phyloP scores from a whole-genome alignment of 495 filamentous ascomycete genomes.

The Staphylotrichum longicolle region DNA sequence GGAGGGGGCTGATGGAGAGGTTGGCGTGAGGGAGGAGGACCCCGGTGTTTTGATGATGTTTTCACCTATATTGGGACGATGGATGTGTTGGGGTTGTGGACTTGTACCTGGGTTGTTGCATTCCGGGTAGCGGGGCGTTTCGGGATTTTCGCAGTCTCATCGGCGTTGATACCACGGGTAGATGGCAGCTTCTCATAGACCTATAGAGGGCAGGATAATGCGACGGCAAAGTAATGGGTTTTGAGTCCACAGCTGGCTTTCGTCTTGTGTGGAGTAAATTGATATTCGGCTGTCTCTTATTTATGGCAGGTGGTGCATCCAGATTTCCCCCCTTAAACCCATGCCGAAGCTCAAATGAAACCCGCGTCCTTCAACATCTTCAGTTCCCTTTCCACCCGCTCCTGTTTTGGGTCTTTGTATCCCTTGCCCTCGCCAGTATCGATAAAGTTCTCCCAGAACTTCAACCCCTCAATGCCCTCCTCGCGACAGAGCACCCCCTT shows the following conservation, averaged over 20 bases:
- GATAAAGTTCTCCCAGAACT: constrained; percentile 76
- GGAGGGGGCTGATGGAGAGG: constrained; percentile 52
- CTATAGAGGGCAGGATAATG: constrained; percentile 5
- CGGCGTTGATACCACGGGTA: constrained; percentile 19
- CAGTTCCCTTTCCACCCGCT: constrained; percentile 29
- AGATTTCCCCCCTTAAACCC: neutral
- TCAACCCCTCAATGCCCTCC: constrained; percentile 75
- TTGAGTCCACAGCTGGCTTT: neutral
- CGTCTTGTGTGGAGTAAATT: neutral
- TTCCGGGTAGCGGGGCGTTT: constrained; percentile 2
- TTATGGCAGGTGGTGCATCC: too few species aligned
- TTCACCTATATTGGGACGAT: neutral
- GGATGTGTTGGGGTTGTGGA: neutral
- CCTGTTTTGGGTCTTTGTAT: constrained; percentile 25
- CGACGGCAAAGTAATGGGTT: neutral
- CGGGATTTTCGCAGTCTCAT: neutral
- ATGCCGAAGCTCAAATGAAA: constrained; percentile 34
- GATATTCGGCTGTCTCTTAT: too few species aligned
- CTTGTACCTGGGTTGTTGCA: neutral
- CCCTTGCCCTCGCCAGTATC: constrained; percentile 41
- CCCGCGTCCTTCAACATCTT: constrained; percentile 37
- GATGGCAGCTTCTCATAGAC: constrained; percentile 8
- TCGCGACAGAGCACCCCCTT: constrained; percentile 79
- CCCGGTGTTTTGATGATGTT: neutral
- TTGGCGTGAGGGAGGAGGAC: constrained; percentile 27